Evolutionary conservation across 2,329 filamentous ascomycete genomes (phyloP).

Genomic region (Niveomyces coronatus): DNA sequence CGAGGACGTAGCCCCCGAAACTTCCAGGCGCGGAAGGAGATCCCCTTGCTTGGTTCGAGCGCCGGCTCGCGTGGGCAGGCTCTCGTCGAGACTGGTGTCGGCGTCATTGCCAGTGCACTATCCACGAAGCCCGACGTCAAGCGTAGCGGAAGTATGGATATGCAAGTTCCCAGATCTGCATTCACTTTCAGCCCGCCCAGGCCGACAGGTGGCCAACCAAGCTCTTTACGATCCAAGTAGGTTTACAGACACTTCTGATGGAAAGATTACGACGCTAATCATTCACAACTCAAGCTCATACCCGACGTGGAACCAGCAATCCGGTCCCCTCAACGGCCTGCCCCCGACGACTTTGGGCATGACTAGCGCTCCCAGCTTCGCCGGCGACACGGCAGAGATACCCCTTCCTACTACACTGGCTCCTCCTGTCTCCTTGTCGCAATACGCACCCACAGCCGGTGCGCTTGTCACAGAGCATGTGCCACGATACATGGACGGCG

Average conservation of each 20-base stretch:
- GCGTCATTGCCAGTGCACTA: conserved; percentile 48
- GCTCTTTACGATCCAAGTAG: conserved; percentile 48
- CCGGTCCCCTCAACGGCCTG: conserved; percentile 25
- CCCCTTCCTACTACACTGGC: conserved; percentile 41
- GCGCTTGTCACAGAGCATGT: conserved; percentile 33
- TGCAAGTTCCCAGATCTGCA: conserved; percentile 45
- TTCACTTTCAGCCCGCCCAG: conserved; percentile 51
- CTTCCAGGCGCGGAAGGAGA: conserved; percentile 88
- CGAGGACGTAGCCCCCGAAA: conserved; percentile 87
- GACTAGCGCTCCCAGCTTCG: conserved; percentile 35
- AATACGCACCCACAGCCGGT: conserved; percentile 5
- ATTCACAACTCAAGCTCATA: conserved; percentile 37
- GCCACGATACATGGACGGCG: conserved; percentile 48
- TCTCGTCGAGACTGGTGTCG: conserved; percentile 51
- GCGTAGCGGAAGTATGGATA: conserved; percentile 36
- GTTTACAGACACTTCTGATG: conserved; percentile 18
- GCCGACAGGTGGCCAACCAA: conserved; percentile 41
- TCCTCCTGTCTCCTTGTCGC: conserved; percentile 39
- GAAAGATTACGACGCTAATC: conserved; percentile 16
- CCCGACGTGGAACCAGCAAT: conserved; percentile 37
- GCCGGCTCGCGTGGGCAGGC: conserved; percentile 70
- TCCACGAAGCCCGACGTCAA: conserved; percentile 45
- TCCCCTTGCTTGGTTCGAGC: conserved; percentile 70
- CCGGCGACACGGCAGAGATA: conserved; percentile 41
- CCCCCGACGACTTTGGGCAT: conserved; percentile 40